Evolutionary conservation across 805 yeast species (phyloP).

Genomic region (Candida tammaniensis): DNA sequence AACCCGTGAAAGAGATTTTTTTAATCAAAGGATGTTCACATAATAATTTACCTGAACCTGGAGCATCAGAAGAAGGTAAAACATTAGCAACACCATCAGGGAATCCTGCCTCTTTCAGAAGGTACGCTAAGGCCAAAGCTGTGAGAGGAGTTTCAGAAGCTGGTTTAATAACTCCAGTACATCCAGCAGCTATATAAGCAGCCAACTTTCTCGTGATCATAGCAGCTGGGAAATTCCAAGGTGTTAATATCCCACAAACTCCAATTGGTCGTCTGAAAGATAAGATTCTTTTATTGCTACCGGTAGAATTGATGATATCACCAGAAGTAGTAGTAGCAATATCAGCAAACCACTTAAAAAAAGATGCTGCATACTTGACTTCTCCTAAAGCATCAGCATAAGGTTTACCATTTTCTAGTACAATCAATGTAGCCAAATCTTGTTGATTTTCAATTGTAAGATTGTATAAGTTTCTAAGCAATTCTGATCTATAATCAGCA

Average conservation of each 20-base stretch:
- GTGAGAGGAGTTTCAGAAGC: conserved; percentile 74
- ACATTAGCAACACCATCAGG: conserved; percentile 70
- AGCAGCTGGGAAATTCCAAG: conserved; percentile 84
- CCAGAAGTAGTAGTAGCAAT: conserved; percentile 74
- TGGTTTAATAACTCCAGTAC: conserved; percentile 75
- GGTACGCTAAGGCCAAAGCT: conserved; percentile 63
- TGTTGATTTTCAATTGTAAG: conserved; percentile 56
- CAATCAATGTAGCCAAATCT: conserved; percentile 63
- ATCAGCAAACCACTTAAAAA: conserved; percentile 88
- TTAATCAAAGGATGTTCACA: conserved; percentile 43
- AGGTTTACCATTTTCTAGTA: conserved; percentile 76
- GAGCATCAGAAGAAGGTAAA: conserved; percentile 47
- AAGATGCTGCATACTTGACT: conserved; percentile 63
- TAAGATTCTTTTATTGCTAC: conserved; percentile 47
- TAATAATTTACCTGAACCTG: conserved; percentile 53
- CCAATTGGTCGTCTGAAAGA: conserved; percentile 76
- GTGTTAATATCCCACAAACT: conserved; percentile 74
- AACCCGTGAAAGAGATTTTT: conserved; percentile 64
- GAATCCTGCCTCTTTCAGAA: conserved; percentile 65
- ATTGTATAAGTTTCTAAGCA: conserved; percentile 51
- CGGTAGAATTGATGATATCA: conserved; percentile 58
- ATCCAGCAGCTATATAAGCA: conserved; percentile 78
- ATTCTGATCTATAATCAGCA: conserved; percentile 52
- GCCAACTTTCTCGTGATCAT: conserved; percentile 75
- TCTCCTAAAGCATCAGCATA: conserved; percentile 71